phyloP scores from a whole-genome alignment of 192 early-diverging fungal species.

The Umbelopsis ramanniana region DNA sequence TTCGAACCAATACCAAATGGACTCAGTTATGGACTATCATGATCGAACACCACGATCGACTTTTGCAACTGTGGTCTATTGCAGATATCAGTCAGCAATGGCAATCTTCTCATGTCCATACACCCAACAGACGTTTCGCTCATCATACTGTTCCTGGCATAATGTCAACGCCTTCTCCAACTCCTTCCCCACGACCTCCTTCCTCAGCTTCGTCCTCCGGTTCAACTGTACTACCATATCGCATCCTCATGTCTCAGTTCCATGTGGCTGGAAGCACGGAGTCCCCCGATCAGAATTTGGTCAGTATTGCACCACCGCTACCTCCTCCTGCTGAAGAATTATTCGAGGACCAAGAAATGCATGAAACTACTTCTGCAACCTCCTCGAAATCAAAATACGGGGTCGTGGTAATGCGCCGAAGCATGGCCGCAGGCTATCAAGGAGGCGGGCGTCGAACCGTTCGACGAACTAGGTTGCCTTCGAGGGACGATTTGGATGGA shows the following conservation, averaged over 20 bases:
- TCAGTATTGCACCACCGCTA: conserved; percentile 4
- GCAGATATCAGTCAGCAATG: conserved; percentile 18
- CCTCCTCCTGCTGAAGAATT: background rate
- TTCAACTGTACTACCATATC: background rate
- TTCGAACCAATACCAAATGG: conserved; percentile 35
- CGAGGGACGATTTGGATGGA: conserved; percentile 16
- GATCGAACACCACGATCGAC: conserved; percentile 26
- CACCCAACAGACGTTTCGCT: conserved; percentile 11
- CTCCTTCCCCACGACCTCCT: conserved; percentile 9
- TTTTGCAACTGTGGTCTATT: conserved; percentile 19
- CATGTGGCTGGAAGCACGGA: background rate
- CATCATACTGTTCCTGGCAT: conserved; percentile 15
- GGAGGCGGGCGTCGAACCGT: conserved; percentile 8
- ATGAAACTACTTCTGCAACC: background rate
- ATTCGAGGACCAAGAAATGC: background rate
- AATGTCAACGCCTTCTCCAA: conserved; percentile 5
- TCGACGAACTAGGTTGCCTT: background rate
- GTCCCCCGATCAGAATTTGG: conserved; percentile 3
- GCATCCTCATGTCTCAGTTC: conserved; percentile 16
- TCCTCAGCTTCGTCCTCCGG: conserved; percentile 18
- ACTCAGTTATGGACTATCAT: conserved; percentile 32
- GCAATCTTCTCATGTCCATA: conserved; percentile 13
- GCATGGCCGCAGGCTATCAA: background rate
- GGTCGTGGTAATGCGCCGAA: conserved; percentile 5
- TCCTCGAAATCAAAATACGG: conserved; percentile 9